Evolutionary conservation across 1,284 basidiomycete species (phyloP), one percentile per base, ranked within the genome.

Genomic region (Meripilus lineatus): DNA sequence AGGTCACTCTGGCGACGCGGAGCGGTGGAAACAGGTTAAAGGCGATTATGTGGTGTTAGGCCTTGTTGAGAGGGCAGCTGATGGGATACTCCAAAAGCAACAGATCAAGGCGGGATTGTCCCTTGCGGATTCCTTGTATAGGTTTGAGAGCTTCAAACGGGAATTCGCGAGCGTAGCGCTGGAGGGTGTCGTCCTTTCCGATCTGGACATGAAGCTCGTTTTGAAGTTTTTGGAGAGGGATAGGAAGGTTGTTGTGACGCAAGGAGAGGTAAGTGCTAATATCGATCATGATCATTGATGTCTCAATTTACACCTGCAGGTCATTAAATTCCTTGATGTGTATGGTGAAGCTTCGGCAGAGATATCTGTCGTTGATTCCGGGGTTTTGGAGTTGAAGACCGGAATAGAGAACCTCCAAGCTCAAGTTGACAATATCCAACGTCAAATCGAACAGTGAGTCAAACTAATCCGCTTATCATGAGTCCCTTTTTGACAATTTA

Each of bases 221-320:
- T 46, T 95, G 22, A 85, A 72, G 61, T 91, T 83, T 62, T 66
- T 98, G 30, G 76, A 84, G 54, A 74, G 94, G 38, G 94, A 98
- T 58, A 75, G 72, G 53, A 68, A 67, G 4, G 70, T 75, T 0
- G 51, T 93, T 3, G 69, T 86, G 0, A 65, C 78, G 8, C 77
- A 87, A 42, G 72, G 78, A 47, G 79, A 82, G 44, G 89, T 90
- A 50, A 52, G 79, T 45, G 22, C 14, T 14, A n/a, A 14, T 24
- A 22, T 15, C 7, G n/a, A 30, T 46, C 6, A 28, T 40, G n/a
- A n/a, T 21, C 32, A 18, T 15, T 20, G 5, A 32, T 41, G 11
- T 35, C 22, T 45, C 20, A 33, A 5, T 26, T 33, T 30, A 38
- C 47, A 33, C 46, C 15, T 40, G 3, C 32, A 92, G 89, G 70